These are phyloP conservation scores for Chytridium lagenaria DNA, from an alignment of 371 early-diverging fungal genomes.

Conservation along the genomic window DNA sequence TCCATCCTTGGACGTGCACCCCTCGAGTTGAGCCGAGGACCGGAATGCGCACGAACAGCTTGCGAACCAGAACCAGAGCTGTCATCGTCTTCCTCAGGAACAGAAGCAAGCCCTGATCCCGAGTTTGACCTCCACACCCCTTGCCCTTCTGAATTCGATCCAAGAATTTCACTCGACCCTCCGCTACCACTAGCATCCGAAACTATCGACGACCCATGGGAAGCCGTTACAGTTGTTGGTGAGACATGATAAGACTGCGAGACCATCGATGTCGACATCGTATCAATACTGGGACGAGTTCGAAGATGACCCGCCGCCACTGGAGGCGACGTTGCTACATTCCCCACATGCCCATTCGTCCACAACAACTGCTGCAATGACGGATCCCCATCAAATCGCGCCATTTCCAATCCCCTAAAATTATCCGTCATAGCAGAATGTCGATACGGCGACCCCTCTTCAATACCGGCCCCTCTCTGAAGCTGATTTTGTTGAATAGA, in stretches of 20 bases:
- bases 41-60: not conserved
- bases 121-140: not conserved
- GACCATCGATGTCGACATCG: not conserved
- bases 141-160: not conserved
- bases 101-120: not conserved
- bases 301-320: not conserved
- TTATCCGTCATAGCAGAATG: not conserved
- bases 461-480: too few species aligned
- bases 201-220: not conserved
- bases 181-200: not conserved
- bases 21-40: not conserved
- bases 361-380: not conserved
- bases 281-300: not conserved
- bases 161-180: not conserved
- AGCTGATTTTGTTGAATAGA: not conserved
- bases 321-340: not conserved
- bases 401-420: not conserved
- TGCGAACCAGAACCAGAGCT: not conserved
- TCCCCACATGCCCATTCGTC: not conserved
- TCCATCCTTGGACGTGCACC: not conserved
- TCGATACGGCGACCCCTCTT: too few species aligned
- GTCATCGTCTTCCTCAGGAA: conserved; percentile 1
- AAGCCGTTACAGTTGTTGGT: not conserved
- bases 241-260: not conserved
- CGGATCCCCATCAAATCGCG: conserved; percentile 1